Evolutionary conservation across 257 asterid species (phyloP), one percentile per base, ranked within the genome.

Genomic region (Prunella vulgaris): DNA sequence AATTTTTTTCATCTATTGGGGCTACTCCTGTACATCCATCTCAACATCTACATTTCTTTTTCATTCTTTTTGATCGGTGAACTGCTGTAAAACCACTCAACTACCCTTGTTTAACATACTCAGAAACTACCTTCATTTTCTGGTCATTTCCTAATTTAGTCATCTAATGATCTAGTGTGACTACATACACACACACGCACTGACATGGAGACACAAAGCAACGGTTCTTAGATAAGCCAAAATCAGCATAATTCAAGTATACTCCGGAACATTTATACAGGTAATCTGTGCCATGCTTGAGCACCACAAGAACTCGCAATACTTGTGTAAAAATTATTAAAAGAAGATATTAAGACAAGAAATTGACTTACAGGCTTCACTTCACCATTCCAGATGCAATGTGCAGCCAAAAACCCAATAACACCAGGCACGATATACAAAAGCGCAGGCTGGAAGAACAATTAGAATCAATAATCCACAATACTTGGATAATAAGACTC

Each of bases 401-500:
- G 99, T 6, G 77, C 90, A 51, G 93, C 97, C 90, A 93, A 80
- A 66, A 87, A 87, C 78, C 99, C 97, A 66, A 87, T 86, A 38
- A 93, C 99, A 35, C 95, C 82, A n/a, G 99, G 99, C 70, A 93
- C 99, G 54, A 93, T 93, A 76, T 93, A 90, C 54, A 93, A 74
- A 40, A 93, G 84, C 5, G 99, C 99, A 67, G 99, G 99, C 99
- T 90, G 88, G 58, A 83, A 48, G 12, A 73, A 65, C 32, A 69
- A 71, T 20, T 70, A 60, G 60, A 77, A 40, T 20, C 59, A 13
- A 61, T 22, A 58, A 70, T 13, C 5, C 65, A 48, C 24, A 40
- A 18, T 35, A 66, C 21, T n/a, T 75, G 48, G 69, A 70, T 13
- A 61, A 28, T 24, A 71, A 14, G 38, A 38, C 12, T 51, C 8